Evolutionary conservation across 192 early-diverging fungal species (phyloP).

Genomic region (Paraglomus occultum): DNA sequence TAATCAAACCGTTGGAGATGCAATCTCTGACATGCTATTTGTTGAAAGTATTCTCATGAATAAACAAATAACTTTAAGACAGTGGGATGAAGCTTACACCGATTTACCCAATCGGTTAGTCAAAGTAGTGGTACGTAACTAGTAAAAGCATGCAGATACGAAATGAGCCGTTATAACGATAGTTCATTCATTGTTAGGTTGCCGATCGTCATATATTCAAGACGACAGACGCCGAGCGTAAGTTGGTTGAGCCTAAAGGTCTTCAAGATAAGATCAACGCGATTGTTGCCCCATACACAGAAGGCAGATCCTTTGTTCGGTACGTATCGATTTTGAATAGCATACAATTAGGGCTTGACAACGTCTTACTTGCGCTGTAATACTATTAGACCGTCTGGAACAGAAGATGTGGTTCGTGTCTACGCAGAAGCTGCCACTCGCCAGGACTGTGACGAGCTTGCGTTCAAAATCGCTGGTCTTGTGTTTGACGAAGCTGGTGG

Average conservation of each 20-base stretch:
- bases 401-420: constrained; percentile 98
- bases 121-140: constrained; percentile 81
- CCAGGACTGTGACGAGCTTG: constrained; percentile 83
- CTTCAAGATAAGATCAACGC: constrained; percentile 85
- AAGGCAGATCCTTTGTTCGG: constrained; percentile 94
- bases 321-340: constrained; percentile 40
- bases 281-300: constrained; percentile 77
- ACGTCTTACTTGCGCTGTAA: neutral
- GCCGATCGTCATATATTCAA: constrained; percentile 83
- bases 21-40: constrained; percentile 93
- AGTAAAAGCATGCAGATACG: constrained; percentile 7
- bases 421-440: constrained; percentile 98
- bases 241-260: constrained; percentile 80
- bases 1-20: constrained; percentile 99
- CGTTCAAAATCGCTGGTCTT: constrained; percentile 82
- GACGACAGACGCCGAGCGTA: constrained; percentile 96
- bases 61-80: constrained; percentile 73
- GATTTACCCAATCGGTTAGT: constrained; percentile 93
- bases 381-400: constrained; percentile 95
- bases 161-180: neutral
- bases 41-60: constrained; percentile 90
- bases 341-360: too few relatives aligned
- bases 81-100: constrained; percentile 94
- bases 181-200: constrained; percentile 41
- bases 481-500: constrained; percentile 95